phyloP scores from a whole-genome alignment of 352 stramenopile genomes.

The Phytophthora meadii region DNA sequence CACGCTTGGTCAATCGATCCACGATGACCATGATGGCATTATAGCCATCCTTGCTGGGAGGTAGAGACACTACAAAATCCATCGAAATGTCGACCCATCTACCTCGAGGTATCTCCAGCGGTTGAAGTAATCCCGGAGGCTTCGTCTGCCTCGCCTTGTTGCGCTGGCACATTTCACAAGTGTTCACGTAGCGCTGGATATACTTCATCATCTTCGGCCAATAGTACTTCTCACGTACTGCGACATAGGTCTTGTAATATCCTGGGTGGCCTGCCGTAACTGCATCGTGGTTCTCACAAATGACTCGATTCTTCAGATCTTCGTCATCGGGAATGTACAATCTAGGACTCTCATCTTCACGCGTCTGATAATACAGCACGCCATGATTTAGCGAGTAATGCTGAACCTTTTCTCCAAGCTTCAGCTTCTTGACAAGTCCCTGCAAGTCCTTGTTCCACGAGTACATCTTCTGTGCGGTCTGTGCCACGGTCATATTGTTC shows the following conservation, averaged over 20 bases:
- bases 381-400: not conserved
- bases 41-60: not conserved
- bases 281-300: conserved; percentile 19
- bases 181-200: conserved; percentile 28
- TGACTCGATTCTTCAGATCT: conserved; percentile 24
- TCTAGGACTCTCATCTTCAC: not conserved
- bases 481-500: no score
- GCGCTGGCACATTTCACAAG: conserved; percentile 16
- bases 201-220: conserved; percentile 23
- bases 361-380: not conserved
- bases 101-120: not conserved
- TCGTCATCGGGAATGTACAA: conserved; percentile 14
- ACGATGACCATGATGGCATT: conserved; percentile 17
- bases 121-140: not conserved
- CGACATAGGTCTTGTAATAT: conserved; percentile 14
- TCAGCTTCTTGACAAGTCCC: not conserved
- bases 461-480: no score
- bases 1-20: conserved; percentile 1
- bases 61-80: not conserved
- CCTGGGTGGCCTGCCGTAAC: conserved; percentile 4
- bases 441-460: no score
- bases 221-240: conserved; percentile 6
- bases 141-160: conserved; percentile 4
- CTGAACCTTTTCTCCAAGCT: not conserved
- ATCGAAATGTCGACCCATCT: conserved; percentile 3